phyloP scores from a whole-genome alignment of 2,329 filamentous ascomycete genomes.

The Rhinocladiella mackenziei region DNA sequence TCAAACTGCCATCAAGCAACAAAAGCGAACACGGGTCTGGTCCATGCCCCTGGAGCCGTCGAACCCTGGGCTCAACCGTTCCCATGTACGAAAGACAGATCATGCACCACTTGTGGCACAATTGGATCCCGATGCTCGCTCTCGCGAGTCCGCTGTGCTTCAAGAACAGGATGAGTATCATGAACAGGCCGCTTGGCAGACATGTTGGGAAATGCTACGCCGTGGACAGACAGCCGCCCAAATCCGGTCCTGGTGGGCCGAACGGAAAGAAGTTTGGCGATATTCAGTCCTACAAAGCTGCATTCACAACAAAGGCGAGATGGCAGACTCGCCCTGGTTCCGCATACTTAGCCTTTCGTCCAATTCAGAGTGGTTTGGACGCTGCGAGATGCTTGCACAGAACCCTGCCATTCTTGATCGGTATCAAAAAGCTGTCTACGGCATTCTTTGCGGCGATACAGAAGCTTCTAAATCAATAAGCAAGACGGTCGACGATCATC shows the following conservation, averaged over 20 bases:
- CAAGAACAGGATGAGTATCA: conserved; percentile 82
- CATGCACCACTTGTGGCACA: conserved; percentile 69
- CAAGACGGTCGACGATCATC: conserved; percentile 75
- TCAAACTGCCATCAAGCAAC: conserved; percentile 79
- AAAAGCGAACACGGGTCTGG: conserved; percentile 73
- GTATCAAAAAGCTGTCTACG: conserved; percentile 87
- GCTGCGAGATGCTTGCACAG: conserved; percentile 44
- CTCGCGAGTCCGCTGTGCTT: conserved; percentile 70
- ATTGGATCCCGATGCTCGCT: conserved; percentile 85
- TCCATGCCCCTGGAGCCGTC: conserved; percentile 62
- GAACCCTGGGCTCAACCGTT: conserved; percentile 49
- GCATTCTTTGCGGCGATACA: conserved; percentile 80
- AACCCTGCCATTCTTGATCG: conserved; percentile 62
- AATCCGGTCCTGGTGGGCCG: conserved; percentile 80
- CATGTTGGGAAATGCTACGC: conserved; percentile 89
- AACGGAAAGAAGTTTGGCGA: conserved; percentile 84
- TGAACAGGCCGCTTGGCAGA: conserved; percentile 85
- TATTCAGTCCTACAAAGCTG: conserved; percentile 72
- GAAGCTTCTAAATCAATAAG: conserved; percentile 72
- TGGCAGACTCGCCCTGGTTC: conserved; percentile 34
- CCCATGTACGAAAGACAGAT: conserved; percentile 48
- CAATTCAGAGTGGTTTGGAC: conserved; percentile 24
- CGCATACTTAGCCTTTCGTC: conserved; percentile 28
- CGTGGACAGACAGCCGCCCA: conserved; percentile 70
- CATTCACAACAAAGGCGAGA: conserved; percentile 35